Evolutionary conservation across 164 flowering plant genomes (phyloP), one percentile per base, ranked within the genome.

Genomic region (Stephania yunnanensis): DNA sequence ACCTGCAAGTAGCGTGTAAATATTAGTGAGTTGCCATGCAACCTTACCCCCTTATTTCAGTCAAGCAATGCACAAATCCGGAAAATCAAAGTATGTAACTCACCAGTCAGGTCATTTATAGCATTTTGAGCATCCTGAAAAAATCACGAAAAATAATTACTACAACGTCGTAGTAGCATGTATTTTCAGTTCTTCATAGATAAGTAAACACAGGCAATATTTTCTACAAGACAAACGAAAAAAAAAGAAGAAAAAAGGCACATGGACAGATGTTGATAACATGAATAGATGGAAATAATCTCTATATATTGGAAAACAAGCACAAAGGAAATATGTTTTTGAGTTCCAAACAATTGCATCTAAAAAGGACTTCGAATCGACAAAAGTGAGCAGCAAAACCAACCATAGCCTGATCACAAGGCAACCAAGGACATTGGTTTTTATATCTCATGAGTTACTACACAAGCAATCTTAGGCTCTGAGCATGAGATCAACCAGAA

Each of bases 91-190:
- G 20, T 63, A 73, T 6, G 42, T 29, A 46, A 29, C 80, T 83
- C 81, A 93, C 97, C 97, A 84, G 88, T 90, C 64, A 87, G 79
- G 76, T 93, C 97, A 84, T 91, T 93, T 66, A 93, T 93, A 7
- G 97, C 92, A 88, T 87, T 84, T 80, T 93, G 97, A n/a, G 97
- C 97, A 72, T 93, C 97, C 97, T 92, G 89, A 58, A 78, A 65
- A 71, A 61, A n/a, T 61, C 20, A 20, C 66, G 19, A 2, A 61
- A 61, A 7, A 61, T 0, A 61, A 61, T n/a, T 61, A n/a, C 19
- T 20, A 61, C 25, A 5, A 61, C n/a, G 66, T 19, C n/a, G 19
- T 19, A n/a, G 22, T 6, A 61, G 22, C 1, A 61, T 19, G 64
- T 58, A 15, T 58, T n/a, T 12, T 58, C 19, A 15, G 7, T 19